Evolutionary conservation across 2,329 filamentous ascomycete genomes (phyloP).

Genomic region (Teratosphaeria viscida): DNA sequence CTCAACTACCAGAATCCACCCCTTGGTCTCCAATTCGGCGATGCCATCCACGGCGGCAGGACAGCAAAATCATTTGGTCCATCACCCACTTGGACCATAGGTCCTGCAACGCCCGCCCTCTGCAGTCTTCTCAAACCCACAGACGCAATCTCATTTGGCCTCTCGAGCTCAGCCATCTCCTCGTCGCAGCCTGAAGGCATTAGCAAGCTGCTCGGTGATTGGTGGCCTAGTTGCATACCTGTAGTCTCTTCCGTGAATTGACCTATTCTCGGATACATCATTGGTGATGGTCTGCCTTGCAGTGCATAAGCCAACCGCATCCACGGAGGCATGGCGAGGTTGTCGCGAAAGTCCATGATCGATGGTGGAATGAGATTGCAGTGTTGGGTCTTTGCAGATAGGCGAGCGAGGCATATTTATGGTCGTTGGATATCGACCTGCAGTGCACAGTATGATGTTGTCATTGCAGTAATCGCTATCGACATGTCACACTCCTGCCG

Average conservation of each 20-base stretch:
- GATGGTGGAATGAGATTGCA: background rate
- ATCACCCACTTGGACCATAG: background rate
- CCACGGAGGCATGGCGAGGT: background rate
- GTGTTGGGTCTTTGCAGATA: background rate
- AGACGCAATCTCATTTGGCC: background rate
- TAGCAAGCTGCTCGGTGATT: background rate
- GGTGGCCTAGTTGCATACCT: background rate
- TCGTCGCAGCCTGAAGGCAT: background rate
- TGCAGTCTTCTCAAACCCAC: background rate
- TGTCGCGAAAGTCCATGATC: background rate
- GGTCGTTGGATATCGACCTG: background rate
- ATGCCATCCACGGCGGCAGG: background rate
- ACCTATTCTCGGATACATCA: background rate
- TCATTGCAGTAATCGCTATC: background rate
- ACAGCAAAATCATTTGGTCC: background rate
- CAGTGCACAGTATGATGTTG: background rate
- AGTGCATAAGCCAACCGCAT: background rate
- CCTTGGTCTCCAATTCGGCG: background rate
- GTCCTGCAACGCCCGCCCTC: background rate
- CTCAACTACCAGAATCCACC: background rate
- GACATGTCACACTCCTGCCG: no score
- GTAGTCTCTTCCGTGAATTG: background rate
- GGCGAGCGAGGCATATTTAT: background rate
- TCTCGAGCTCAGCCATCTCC: background rate
- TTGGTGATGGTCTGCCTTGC: background rate